Base-by-base conservation (phyloP, 768 basidiomycete species). In the Tulasnella sp. region DNA sequence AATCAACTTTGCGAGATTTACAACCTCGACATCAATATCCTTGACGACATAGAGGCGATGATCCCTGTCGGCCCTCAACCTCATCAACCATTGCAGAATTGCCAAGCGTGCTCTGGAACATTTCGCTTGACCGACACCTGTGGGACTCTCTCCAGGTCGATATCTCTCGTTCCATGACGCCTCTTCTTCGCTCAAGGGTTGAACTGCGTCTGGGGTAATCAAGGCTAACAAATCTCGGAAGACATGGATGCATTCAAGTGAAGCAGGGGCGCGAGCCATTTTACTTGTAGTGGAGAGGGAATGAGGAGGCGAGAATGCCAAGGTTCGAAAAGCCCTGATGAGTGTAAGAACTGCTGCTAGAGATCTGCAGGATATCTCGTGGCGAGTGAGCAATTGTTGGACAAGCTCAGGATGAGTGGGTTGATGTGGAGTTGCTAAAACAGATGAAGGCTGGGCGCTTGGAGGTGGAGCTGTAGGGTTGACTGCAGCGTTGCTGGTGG, bases 51-150 rank as follows among this genome's bases (percentile, higher is more conserved):
- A 95, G 34, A 98, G 60, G 9, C 81, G 73, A 60, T 99, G 93
- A 58, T 91, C 84, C 0, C 86, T 78, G 61, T 95, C 92, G 0
- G 85, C 90, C 49, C 93, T 74, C 16, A 98, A 69, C 12, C 88
- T 78, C 70, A 91, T 78, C 56, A 95, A 63, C 70, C 93, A 95
- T 61, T 90, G 87, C 16, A 98, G 68, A 3, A 82, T 72, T 10
- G 77, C 69, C 15, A 98, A 62, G 20, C 87, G 71, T 0, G 83
- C 81, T 34, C 75, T 69, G 0, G 76, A 58, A 28, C 69, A 67
- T 9, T 58, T 44, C 33, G 65, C 63, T 5, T 61, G 60, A 25
- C 48, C 48, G 5, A 63, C 37, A 5, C 51, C 42, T 10, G 43
- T 53, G 10, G 29, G 25, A 4, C 33, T 35, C 7, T 20, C 55